These are phyloP conservation scores for Leptodontidium sp. DNA, from an alignment of 2,329 filamentous ascomycete genomes.

Conservation along the genomic window DNA sequence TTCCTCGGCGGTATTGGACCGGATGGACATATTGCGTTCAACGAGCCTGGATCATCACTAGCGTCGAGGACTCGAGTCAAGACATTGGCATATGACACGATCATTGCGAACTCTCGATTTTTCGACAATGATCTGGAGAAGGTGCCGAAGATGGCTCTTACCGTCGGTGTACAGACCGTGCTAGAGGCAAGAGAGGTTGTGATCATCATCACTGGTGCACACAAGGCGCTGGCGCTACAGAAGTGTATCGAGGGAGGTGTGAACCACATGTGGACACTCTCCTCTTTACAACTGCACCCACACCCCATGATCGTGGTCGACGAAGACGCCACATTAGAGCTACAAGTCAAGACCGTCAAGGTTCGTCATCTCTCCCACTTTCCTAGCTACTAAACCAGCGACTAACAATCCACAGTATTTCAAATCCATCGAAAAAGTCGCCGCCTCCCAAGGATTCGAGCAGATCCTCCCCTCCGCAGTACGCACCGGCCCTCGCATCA, in stretches of 20 bases:
- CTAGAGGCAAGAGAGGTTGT: constrained; percentile 83
- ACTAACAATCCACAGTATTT: constrained; percentile 62
- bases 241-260: constrained; percentile 83
- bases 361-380: constrained; percentile 43
- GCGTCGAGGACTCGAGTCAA: constrained; percentile 83
- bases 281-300: constrained; percentile 79
- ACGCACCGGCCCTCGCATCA: constrained; percentile 56
- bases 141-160: constrained; percentile 84
- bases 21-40: constrained; percentile 90
- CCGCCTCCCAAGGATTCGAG: constrained; percentile 63
- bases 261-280: constrained; percentile 92
- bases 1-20: constrained; percentile 87
- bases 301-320: constrained; percentile 86
- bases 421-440: constrained; percentile 74
- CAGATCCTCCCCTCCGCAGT: constrained; percentile 65
- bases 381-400: not conserved
- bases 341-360: constrained; percentile 78
- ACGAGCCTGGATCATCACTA: constrained; percentile 84
- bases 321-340: constrained; percentile 77
- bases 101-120: constrained; percentile 85
- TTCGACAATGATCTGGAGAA: constrained; percentile 77
- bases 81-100: constrained; percentile 87
- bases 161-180: constrained; percentile 84
- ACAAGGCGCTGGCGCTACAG: constrained; percentile 82
- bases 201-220: constrained; percentile 81